These are phyloP conservation scores for Gonium pectorale DNA, from an alignment of 139 green algal genomes.

Conservation along the genomic window DNA sequence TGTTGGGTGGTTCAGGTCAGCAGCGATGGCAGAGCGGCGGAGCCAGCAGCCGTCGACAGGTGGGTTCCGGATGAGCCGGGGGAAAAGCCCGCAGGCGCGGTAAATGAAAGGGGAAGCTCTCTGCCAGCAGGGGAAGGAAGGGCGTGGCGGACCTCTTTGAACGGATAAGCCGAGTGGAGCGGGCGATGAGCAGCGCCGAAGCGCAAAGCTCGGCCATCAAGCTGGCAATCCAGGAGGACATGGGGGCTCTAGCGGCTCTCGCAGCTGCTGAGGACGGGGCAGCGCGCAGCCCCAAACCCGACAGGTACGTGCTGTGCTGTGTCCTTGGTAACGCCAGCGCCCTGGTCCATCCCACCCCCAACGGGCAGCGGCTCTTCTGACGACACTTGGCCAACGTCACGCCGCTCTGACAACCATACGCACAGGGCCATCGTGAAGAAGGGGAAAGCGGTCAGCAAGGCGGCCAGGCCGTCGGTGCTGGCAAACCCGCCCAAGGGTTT, in stretches of 20 bases:
- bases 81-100: neutral
- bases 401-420: no score
- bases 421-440: conserved; percentile 4
- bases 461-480: neutral
- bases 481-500: neutral
- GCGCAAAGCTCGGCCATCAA: conserved; percentile 26
- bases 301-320: neutral
- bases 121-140: conserved; percentile 12
- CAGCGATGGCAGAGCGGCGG: neutral
- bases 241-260: neutral
- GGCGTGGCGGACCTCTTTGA: conserved; percentile 42
- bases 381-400: no score
- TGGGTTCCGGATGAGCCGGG: neutral
- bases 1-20: no score
- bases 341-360: no score
- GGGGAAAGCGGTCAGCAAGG: neutral
- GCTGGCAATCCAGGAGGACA: conserved; percentile 19
- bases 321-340: no score
- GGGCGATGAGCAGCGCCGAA: conserved; percentile 37
- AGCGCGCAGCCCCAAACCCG: conserved; percentile 31
- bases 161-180: conserved; percentile 37
- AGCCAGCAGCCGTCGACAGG: conserved; percentile 27
- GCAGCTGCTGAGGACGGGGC: conserved; percentile 7
- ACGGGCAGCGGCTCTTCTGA: no score
- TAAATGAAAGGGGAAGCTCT: neutral